These are phyloP conservation scores for Hyphopichia pseudoburtonii DNA, from an alignment of 1,139 yeast species.

Conservation along the genomic window DNA sequence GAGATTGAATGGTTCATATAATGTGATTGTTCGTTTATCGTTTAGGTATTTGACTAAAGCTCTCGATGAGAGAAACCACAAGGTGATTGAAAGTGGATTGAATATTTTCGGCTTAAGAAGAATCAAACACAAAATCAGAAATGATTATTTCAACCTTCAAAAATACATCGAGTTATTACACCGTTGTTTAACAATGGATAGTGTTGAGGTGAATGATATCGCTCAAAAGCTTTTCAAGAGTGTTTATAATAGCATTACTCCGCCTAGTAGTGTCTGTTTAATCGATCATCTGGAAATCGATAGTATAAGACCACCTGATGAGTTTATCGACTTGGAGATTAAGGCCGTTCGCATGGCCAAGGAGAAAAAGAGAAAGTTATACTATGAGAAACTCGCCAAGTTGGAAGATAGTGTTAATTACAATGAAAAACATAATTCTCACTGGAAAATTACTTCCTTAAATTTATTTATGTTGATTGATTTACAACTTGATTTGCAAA, in stretches of 20 bases:
- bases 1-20: conserved; percentile 69
- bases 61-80: conserved; percentile 46
- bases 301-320: conserved; percentile 64
- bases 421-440: conserved; percentile 39
- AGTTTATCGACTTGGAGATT: conserved; percentile 54
- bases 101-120: conserved; percentile 53
- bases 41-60: conserved; percentile 54
- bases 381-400: conserved; percentile 38
- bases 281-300: conserved; percentile 49
- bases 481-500: conserved; percentile 57
- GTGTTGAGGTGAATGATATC: conserved; percentile 48
- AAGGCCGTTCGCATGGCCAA: conserved; percentile 59
- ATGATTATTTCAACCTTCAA: conserved; percentile 56
- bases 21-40: conserved; percentile 47
- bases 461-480: conserved; percentile 55
- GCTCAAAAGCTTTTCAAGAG: conserved; percentile 54
- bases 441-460: conserved; percentile 70
- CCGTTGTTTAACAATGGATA: conserved; percentile 59
- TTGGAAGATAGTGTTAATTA: conserved; percentile 46
- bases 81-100: conserved; percentile 68
- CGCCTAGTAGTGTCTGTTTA: conserved; percentile 62
- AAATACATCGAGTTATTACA: conserved; percentile 50
- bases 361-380: conserved; percentile 49
- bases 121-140: conserved; percentile 54
- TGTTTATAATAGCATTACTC: conserved; percentile 45